These are phyloP conservation scores for Eutypella sp. DNA, from an alignment of 2,329 filamentous ascomycete genomes.

Conservation along the genomic window DNA sequence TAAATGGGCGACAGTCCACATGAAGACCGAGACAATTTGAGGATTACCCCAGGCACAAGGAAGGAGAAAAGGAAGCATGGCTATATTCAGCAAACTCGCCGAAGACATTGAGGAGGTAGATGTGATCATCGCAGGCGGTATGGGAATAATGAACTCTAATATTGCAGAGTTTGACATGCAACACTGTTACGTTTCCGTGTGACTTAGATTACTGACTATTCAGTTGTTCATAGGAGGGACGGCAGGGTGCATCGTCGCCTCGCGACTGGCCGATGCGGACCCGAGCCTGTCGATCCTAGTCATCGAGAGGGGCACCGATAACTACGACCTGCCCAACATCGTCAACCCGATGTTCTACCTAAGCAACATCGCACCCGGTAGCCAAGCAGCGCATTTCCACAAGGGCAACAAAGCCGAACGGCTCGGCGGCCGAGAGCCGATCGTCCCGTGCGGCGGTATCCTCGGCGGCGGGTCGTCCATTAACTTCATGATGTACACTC, in stretches of 20 bases:
- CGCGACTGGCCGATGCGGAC: slow-evolving; percentile 44
- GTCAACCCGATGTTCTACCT: slow-evolving; percentile 45
- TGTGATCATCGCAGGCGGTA: neutral
- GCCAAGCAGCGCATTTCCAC: slow-evolving; percentile 41
- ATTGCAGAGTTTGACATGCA: neutral
- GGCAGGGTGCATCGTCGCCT: slow-evolving; percentile 45
- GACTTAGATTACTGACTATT: neutral
- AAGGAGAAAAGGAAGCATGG: neutral
- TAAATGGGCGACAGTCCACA: no score
- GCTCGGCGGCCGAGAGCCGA: slow-evolving; percentile 37
- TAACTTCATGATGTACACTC: slow-evolving; percentile 35
- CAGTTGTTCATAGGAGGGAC: slow-evolving; percentile 25
- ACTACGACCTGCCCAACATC: slow-evolving; percentile 43
- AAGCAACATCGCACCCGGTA: slow-evolving; percentile 40
- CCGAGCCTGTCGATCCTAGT: slow-evolving; percentile 40
- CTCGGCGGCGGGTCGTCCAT: slow-evolving; percentile 39
- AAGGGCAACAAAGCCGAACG: slow-evolving; percentile 39
- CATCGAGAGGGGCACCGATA: slow-evolving; percentile 50
- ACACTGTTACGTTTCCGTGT: slow-evolving; percentile 16
- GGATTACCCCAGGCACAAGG: no score
- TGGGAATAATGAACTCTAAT: no score
- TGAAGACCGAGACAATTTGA: no score
- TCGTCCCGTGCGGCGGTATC: slow-evolving; percentile 25
- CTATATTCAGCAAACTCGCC: neutral
- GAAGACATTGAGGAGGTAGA: neutral